Evolutionary conservation across 129 eudicot genomes (phyloP).

Genomic region (Flaveria bidentis): DNA sequence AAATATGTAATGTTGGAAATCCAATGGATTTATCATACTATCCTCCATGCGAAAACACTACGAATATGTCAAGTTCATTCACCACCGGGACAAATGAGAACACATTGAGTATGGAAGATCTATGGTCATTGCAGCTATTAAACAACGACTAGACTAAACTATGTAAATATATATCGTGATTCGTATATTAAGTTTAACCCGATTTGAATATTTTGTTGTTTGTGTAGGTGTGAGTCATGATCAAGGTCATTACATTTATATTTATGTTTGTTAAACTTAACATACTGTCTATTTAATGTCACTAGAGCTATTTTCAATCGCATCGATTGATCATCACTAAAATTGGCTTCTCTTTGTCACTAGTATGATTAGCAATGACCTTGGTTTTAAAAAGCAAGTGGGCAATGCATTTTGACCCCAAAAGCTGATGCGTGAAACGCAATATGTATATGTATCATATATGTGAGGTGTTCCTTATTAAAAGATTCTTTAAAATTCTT

Average conservation of each 20-base stretch:
- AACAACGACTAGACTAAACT: conserved; percentile 40
- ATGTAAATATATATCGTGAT: background rate
- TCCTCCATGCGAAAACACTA: conserved; percentile 38
- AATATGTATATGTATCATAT: no score
- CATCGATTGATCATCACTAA: background rate
- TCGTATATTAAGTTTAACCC: background rate
- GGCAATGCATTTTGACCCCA: no score
- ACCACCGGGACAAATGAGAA: conserved; percentile 50
- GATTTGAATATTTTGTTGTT: conserved; percentile 7
- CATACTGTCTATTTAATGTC: background rate
- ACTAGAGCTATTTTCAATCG: background rate
- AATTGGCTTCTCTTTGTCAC: background rate
- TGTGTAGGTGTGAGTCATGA: background rate
- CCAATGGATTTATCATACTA: conserved; percentile 40
- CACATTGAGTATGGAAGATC: conserved; percentile 76
- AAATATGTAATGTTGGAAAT: conserved; percentile 26
- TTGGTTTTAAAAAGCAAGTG: no score
- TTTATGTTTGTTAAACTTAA: background rate
- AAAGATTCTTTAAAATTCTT: no score
- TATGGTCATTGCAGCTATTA: conserved; percentile 77
- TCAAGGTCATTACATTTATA: background rate
- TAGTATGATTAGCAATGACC: background rate
- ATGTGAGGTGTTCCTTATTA: no score
- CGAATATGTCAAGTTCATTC: conserved; percentile 35
- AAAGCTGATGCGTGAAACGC: no score